These are phyloP conservation scores for Musa balbisiana DNA, from an alignment of 202 grass and related monocot species.

Conservation along the genomic window DNA sequence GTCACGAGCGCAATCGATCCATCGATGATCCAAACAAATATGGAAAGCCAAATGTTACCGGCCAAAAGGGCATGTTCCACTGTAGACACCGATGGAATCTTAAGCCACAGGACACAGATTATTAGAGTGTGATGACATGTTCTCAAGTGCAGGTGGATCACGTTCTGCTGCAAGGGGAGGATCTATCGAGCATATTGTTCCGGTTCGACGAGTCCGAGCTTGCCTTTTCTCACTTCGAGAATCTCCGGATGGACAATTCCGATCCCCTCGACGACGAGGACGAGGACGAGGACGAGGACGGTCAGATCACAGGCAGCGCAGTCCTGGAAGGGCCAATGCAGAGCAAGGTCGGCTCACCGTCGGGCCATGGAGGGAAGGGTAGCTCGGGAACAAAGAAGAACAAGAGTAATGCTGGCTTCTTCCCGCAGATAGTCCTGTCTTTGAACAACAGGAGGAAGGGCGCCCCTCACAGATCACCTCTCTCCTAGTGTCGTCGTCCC, in stretches of 20 bases:
- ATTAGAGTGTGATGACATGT: background rate
- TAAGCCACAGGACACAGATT: background rate
- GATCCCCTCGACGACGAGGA: slow-evolving; percentile 23
- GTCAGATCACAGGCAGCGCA: slow-evolving; percentile 33
- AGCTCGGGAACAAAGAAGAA: slow-evolving; percentile 20
- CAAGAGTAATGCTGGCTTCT: slow-evolving; percentile 63
- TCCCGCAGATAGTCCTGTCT: slow-evolving; percentile 57
- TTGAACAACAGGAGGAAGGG: slow-evolving; percentile 82
- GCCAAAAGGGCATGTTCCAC: background rate
- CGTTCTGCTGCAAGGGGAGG: slow-evolving; percentile 63
- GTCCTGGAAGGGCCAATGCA: slow-evolving; percentile 45
- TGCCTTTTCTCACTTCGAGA: slow-evolving; percentile 51
- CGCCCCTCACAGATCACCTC: slow-evolving; percentile 72
- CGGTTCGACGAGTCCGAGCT: slow-evolving; percentile 38
- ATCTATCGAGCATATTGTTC: slow-evolving; percentile 67
- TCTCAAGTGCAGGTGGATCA: slow-evolving; percentile 59
- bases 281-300: slow-evolving; percentile 23
- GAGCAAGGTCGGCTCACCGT: slow-evolving; percentile 18
- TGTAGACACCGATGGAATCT: background rate
- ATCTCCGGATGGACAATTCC: slow-evolving; percentile 54
- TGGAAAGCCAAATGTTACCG: background rate
- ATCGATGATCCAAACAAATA: background rate
- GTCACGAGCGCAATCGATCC: background rate
- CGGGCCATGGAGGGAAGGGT: slow-evolving; percentile 3
- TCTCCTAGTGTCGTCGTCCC: slow-evolving; percentile 33